These are phyloP conservation scores for Schwanniomyces etchellsii DNA, from an alignment of 1,139 yeast species.

Conservation along the genomic window DNA sequence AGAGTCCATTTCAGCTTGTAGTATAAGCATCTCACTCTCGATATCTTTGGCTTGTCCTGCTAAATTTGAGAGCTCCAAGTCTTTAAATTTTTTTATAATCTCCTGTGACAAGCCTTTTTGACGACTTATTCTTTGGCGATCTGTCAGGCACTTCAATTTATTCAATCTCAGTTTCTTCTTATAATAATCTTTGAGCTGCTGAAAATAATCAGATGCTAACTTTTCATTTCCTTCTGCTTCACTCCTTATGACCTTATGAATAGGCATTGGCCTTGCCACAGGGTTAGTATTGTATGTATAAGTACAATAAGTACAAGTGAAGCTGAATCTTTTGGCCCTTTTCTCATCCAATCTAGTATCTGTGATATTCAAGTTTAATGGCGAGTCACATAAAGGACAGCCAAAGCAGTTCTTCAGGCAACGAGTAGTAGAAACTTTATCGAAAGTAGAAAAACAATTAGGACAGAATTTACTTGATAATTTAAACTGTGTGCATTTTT, in stretches of 20 bases:
- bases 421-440: conserved; percentile 15
- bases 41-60: no score
- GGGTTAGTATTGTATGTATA: conserved; percentile 23
- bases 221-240: conserved; percentile 10
- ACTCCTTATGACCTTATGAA: conserved; percentile 23
- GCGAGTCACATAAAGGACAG: conserved; percentile 32
- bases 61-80: no score
- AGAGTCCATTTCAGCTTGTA: no score
- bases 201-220: no score
- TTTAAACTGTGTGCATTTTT: conserved; percentile 18
- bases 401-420: conserved; percentile 36
- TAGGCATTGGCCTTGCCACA: conserved; percentile 31
- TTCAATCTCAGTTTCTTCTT: no score
- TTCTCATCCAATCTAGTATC: conserved; percentile 15
- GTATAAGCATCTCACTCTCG: no score
- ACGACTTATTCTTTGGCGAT: no score
- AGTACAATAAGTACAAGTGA: conserved; percentile 27
- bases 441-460: conserved; percentile 31
- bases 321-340: conserved; percentile 29
- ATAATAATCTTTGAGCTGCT: no score
- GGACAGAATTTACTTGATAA: conserved; percentile 29
- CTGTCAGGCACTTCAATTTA: no score
- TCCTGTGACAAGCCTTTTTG: no score
- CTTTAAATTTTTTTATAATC: no score
- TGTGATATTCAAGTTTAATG: conserved; percentile 19